Percentiles rank a stretch among this genome's conserved stretches.
phyloP scores from a whole-genome alignment of 2,329 filamentous ascomycete species.

The Colletotrichum musicola region DNA sequence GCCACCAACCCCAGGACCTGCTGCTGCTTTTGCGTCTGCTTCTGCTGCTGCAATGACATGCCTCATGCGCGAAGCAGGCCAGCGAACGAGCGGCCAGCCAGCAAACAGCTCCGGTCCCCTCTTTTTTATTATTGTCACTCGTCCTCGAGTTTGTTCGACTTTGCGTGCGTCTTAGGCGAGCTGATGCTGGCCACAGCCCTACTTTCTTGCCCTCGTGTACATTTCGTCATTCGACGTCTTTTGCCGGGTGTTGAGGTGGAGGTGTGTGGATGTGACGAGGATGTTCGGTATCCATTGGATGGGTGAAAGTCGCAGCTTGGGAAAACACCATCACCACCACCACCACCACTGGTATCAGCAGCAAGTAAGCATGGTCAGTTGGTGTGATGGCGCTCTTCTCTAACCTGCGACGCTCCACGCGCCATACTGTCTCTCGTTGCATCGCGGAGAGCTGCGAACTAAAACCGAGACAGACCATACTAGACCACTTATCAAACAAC shows the following conservation, averaged over 20 bases:
- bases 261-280: slow-evolving; percentile 17
- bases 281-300: not conserved
- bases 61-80: slow-evolving; percentile 17
- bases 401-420: not conserved
- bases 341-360: not conserved
- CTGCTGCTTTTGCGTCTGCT: too few relatives aligned
- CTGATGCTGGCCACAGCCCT: slow-evolving; percentile 17
- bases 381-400: not conserved
- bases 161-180: slow-evolving; percentile 18
- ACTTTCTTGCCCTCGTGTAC: slow-evolving; percentile 25
- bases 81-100: not conserved
- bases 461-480: not conserved
- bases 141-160: not conserved
- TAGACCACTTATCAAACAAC: not conserved
- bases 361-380: not conserved
- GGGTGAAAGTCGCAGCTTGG: not conserved
- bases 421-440: not conserved
- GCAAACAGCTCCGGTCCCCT: not conserved
- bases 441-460: not conserved
- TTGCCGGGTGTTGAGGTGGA: not conserved
- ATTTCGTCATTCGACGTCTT: slow-evolving; percentile 1
- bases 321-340: slow-evolving; percentile 1
- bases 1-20: too few relatives aligned
- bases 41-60: slow-evolving; percentile 20
- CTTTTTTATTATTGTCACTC: too few relatives aligned